Base-by-base conservation (phyloP, 83 land plant genomes). In the Diphasiastrum complanatum region DNA sequence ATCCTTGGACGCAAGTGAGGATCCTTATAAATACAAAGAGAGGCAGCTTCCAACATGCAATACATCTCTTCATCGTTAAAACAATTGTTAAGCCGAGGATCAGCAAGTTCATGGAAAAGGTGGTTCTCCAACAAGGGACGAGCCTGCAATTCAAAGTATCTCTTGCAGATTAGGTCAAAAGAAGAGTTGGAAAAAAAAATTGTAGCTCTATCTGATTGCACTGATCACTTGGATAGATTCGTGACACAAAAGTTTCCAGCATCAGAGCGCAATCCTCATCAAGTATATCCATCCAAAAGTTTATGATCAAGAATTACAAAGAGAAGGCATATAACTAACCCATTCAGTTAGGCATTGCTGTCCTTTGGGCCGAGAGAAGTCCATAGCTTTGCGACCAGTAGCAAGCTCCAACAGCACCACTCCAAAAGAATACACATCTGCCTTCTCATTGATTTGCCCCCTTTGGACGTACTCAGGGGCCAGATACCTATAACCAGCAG, bases 21-120 rank as follows among this genome's bases (percentile, higher is more conserved):
- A 45, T 84, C 86, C 34, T 64, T 67, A 5, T 66, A 66, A 24
- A 88, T 81, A 61, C 95, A 88, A 38, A 80, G 64, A 12, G 76
- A 73, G 5, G 95, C 95, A 14, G 89, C 95, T 46, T 71, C 75
- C 28, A 69, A 66, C 84, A 82, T 82, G 40, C 73, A 49, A 37
- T 73, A 58, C 19, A 84, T 26, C 50, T 88, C 75, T 38, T 64
- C 57, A 14, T 69, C 70, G 40, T 71, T 60, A 45, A 59, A 51
- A 0, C 36, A 66, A 40, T 66, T 55, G 23, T 60, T 35, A 23
- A 81, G 62, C 12, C 34, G 53, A 22, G 80, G 78, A 49, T 81
- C 79, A 2, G 78, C 45, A 4, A 76, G 46, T 12, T 69, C 45
- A 24, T 38, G 60, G 37, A 61, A 43, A 32, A 33, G 41, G 18